These are phyloP conservation scores for Puccinia coronata DNA, from an alignment of 1,284 basidiomycete genomes.

Conservation along the genomic window DNA sequence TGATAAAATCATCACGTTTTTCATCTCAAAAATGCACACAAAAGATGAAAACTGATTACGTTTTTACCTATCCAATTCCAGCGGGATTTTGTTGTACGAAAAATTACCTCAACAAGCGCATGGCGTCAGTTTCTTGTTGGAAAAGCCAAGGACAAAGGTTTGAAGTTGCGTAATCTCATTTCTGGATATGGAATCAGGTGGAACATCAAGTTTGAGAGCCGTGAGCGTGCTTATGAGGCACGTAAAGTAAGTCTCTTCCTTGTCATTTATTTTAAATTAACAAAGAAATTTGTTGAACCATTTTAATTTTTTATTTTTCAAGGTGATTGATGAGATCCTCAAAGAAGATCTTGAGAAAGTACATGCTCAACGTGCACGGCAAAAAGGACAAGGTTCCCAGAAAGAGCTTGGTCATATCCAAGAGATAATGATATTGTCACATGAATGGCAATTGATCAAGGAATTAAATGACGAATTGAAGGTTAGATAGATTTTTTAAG, in stretches of 20 bases:
- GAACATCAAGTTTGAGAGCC: constrained; percentile 35
- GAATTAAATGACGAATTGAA: constrained; percentile 32
- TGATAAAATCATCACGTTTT: background rate
- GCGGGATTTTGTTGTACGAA: constrained; percentile 17
- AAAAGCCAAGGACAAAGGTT: background rate
- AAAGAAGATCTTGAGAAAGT: constrained; percentile 26
- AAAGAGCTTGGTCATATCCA: constrained; percentile 21
- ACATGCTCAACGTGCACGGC: constrained; percentile 23
- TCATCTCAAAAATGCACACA: background rate
- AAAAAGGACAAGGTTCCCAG: background rate
- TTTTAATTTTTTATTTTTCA: background rate
- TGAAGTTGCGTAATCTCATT: background rate
- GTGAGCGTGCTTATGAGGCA: constrained; percentile 16
- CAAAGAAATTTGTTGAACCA: background rate
- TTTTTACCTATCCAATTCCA: background rate
- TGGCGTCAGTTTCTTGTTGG: background rate
- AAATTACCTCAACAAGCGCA: constrained; percentile 10
- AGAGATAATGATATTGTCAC: constrained; percentile 20
- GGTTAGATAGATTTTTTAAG: background rate
- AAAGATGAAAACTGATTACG: background rate
- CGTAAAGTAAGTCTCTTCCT: constrained; percentile 10
- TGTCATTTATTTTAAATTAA: background rate
- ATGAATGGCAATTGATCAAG: too few species aligned
- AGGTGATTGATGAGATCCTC: constrained; percentile 30
- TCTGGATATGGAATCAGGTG: constrained; percentile 25